A percentile compares a stretch with the other conserved stretches of the same genome.
These are phyloP conservation scores for Biscogniauxia marginata DNA, from an alignment of 2,329 filamentous ascomycete species.

Conservation along the genomic window DNA sequence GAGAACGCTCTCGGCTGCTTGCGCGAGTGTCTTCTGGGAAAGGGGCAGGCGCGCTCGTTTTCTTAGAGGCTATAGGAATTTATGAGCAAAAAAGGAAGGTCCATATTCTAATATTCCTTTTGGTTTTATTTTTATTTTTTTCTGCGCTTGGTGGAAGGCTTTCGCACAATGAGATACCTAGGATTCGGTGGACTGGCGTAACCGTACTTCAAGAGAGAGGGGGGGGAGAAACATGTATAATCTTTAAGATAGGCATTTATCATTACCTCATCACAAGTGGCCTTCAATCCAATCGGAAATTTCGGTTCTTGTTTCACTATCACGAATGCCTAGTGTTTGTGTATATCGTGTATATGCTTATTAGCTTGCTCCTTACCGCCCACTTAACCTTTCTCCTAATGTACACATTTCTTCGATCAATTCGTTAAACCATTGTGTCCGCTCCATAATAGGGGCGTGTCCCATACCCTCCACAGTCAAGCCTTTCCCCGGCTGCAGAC, in stretches of 20 bases:
- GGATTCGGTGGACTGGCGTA: slow-evolving; percentile 10
- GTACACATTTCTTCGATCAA: slow-evolving; percentile 58
- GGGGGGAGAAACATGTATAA: neutral
- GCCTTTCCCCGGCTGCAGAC: slow-evolving; percentile 56
- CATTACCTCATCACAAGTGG: neutral
- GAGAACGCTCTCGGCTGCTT: slow-evolving; percentile 4
- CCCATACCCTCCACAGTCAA: slow-evolving; percentile 69
- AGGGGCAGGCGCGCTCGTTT: neutral
- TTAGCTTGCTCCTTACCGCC: slow-evolving; percentile 10
- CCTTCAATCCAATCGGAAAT: neutral
- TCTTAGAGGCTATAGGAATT: neutral
- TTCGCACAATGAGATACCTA: slow-evolving; percentile 17
- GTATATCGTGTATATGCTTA: neutral
- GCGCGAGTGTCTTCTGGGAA: slow-evolving; percentile 4
- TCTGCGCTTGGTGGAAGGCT: slow-evolving; percentile 5
- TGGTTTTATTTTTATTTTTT: neutral
- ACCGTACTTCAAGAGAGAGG: neutral
- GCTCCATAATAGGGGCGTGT: slow-evolving; percentile 74
- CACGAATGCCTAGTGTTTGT: slow-evolving; percentile 3
- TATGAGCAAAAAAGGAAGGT: neutral
- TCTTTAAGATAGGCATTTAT: neutral
- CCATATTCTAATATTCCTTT: neutral
- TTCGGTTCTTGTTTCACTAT: neutral
- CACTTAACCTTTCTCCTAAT: slow-evolving; percentile 48
- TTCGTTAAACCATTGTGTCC: slow-evolving; percentile 64